These are phyloP conservation scores for Exophiala oligosperma DNA, from an alignment of 2,329 filamentous ascomycete genomes.

Conservation along the genomic window DNA sequence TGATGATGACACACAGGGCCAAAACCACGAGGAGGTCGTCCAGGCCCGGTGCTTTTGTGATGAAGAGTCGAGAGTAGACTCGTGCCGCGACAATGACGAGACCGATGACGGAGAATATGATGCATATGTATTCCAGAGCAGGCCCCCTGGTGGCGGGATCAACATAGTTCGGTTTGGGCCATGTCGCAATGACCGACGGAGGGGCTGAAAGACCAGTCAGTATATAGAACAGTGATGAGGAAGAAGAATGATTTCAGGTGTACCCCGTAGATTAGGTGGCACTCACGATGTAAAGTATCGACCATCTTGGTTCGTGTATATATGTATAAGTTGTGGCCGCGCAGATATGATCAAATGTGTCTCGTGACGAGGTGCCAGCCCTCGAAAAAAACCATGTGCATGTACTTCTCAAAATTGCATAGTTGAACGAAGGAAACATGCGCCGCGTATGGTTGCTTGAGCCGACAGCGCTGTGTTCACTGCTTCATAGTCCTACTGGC, in stretches of 20 bases:
- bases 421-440: no score
- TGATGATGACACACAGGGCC: slow-evolving; percentile 15
- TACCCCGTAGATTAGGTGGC: background rate
- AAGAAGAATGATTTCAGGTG: background rate
- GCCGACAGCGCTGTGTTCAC: no score
- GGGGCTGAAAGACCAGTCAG: slow-evolving; percentile 10
- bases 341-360: background rate
- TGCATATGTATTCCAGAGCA: slow-evolving; percentile 29
- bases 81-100: slow-evolving; percentile 28
- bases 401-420: background rate
- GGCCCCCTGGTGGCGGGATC: slow-evolving; percentile 32
- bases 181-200: slow-evolving; percentile 24
- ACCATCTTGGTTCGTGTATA: slow-evolving; percentile 17
- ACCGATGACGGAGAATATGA: slow-evolving; percentile 30
- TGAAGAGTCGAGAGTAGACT: slow-evolving; percentile 32
- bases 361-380: background rate
- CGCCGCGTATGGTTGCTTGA: no score
- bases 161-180: slow-evolving; percentile 36
- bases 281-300: slow-evolving; percentile 25
- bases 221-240: background rate
- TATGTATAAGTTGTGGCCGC: background rate
- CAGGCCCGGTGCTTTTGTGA: slow-evolving; percentile 28
- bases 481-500: no score
- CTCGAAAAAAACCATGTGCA: background rate
- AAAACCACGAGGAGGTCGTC: slow-evolving; percentile 26